phyloP scores from a whole-genome alignment of 805 yeast species.

The Candida berthetii region DNA sequence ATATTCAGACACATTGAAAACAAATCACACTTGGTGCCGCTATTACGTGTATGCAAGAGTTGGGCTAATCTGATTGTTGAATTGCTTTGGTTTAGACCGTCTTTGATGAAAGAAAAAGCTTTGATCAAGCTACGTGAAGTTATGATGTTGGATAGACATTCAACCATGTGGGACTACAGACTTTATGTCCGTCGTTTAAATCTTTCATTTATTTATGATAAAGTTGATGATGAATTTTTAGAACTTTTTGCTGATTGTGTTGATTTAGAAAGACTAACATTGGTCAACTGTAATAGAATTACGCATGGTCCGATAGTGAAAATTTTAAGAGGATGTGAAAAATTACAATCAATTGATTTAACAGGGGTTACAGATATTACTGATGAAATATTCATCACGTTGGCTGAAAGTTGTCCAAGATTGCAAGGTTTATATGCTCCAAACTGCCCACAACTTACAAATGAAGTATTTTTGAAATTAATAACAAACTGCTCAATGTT shows the following conservation, averaged over 20 bases:
- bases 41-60: constrained; percentile 69
- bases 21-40: constrained; percentile 50
- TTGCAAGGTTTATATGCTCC: constrained; percentile 90
- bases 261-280: constrained; percentile 77
- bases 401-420: constrained; percentile 67
- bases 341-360: constrained; percentile 80
- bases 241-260: constrained; percentile 58
- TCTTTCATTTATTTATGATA: constrained; percentile 63
- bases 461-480: constrained; percentile 52
- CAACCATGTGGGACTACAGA: constrained; percentile 62
- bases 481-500: constrained; percentile 63
- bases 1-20: constrained; percentile 61
- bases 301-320: constrained; percentile 54
- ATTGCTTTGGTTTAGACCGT: constrained; percentile 84
- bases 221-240: constrained; percentile 61
- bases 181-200: constrained; percentile 73
- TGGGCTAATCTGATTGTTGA: constrained; percentile 80
- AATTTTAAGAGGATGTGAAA: constrained; percentile 58
- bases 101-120: constrained; percentile 43
- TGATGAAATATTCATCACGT: constrained; percentile 64
- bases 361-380: constrained; percentile 65
- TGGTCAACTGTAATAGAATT: constrained; percentile 71
- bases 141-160: constrained; percentile 38
- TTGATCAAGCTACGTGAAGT: constrained; percentile 50
- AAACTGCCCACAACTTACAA: constrained; percentile 68